These are phyloP conservation scores for Moesziomyces sp. DNA, from an alignment of 1,284 basidiomycete species.

Conservation along the genomic window DNA sequence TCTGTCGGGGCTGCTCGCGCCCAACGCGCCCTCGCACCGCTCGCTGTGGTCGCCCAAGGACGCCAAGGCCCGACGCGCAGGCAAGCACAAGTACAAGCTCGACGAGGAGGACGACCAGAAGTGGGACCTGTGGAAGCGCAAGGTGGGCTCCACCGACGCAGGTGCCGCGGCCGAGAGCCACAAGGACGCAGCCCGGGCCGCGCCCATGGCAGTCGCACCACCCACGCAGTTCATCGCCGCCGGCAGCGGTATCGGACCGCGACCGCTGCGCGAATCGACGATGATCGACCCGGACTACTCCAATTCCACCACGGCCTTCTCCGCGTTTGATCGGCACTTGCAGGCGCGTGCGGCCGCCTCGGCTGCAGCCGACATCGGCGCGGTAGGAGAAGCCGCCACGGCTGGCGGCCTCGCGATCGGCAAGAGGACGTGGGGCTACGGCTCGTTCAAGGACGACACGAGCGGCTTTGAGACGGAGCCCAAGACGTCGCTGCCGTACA, in stretches of 20 bases:
- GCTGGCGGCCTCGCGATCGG: slow-evolving; percentile 29
- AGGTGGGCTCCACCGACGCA: slow-evolving; percentile 17
- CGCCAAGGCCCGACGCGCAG: slow-evolving; percentile 34
- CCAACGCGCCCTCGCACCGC: slow-evolving; percentile 62
- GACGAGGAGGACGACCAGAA: slow-evolving; percentile 55
- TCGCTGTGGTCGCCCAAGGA: slow-evolving; percentile 48
- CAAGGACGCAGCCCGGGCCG: slow-evolving; percentile 27
- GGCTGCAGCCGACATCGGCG: neutral
- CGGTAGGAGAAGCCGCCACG: neutral
- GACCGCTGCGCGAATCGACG: slow-evolving; percentile 35
- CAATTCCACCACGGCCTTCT: slow-evolving; percentile 19
- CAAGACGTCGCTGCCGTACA: slow-evolving; percentile 65
- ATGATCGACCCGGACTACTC: slow-evolving; percentile 41
- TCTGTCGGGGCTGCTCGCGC: slow-evolving; percentile 57
- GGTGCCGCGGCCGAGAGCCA: neutral
- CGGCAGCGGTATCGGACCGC: slow-evolving; percentile 37
- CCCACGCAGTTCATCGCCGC: slow-evolving; percentile 42
- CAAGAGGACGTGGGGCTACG: slow-evolving; percentile 44
- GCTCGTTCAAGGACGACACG: slow-evolving; percentile 43
- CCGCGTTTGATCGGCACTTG: slow-evolving; percentile 32
- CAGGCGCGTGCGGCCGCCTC: slow-evolving; percentile 10
- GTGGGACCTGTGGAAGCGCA: slow-evolving; percentile 55
- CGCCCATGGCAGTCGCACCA: slow-evolving; percentile 47
- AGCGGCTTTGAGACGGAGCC: slow-evolving; percentile 63
- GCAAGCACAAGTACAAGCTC: slow-evolving; percentile 49